These are phyloP conservation scores for Nigrospora oryzae DNA, from an alignment of 2,329 filamentous ascomycete genomes.

Conservation along the genomic window DNA sequence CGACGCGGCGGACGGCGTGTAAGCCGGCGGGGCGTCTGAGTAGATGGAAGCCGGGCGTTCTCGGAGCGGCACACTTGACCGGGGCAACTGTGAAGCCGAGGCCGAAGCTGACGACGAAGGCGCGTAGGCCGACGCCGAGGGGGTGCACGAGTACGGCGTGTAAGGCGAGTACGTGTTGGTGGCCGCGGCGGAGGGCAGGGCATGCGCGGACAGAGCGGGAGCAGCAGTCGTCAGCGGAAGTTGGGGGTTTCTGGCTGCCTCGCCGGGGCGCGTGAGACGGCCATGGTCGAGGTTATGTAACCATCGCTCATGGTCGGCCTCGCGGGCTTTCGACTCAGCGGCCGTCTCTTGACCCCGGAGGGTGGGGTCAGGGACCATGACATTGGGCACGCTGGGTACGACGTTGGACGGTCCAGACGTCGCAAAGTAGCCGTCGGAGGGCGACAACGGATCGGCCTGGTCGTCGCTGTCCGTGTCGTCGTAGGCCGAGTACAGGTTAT, in stretches of 20 bases:
- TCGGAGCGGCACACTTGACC: constrained; percentile 8
- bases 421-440: constrained; percentile 44
- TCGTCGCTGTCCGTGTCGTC: constrained; percentile 17
- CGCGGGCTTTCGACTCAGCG: constrained; percentile 31
- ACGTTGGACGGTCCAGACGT: constrained; percentile 21
- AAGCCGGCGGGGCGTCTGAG: constrained; percentile 39
- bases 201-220: background rate
- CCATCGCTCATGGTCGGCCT: constrained; percentile 32
- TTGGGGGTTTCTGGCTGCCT: too few species aligned
- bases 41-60: constrained; percentile 19
- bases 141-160: constrained; percentile 3
- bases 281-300: constrained; percentile 15
- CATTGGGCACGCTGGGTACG: constrained; percentile 36
- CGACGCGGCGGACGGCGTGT: constrained; percentile 30
- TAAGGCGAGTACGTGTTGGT: background rate
- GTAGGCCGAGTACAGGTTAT: constrained; percentile 35
- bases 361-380: constrained; percentile 40
- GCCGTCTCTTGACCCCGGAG: constrained; percentile 23
- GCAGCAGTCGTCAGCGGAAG: too few species aligned
- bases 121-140: constrained; percentile 5
- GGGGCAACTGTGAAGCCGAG: constrained; percentile 10
- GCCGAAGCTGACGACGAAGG: constrained; percentile 1
- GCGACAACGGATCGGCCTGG: constrained; percentile 31
- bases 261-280: background rate
- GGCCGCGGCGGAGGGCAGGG: background rate